Base-by-base conservation (phyloP, 2,329 filamentous ascomycete species). In the Alternaria brassicicola region DNA sequence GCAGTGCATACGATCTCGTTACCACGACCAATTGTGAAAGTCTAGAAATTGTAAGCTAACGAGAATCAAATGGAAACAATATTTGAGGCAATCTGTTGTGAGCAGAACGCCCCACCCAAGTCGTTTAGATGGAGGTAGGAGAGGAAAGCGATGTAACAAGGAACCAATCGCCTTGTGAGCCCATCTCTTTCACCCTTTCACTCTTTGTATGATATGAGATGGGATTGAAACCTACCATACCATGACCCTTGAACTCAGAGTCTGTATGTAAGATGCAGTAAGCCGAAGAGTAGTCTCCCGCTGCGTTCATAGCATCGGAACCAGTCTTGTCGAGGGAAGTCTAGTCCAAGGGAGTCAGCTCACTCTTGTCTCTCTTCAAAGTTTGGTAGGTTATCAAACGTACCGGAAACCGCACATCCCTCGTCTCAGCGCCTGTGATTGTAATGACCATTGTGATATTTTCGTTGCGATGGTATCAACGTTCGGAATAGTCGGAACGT, bases 241-340 rank as follows among this genome's bases (percentile, higher is more conserved):
- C 91, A 73, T 95, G 91, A 13, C 91, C 91, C 1, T 84, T 83
- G 72, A 85, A 85, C 10, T 84, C 74, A 0, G 89, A 89, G 75
- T 96, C 89, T 0, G 93, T 97, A 74, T 92, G 82, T 47, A 97
- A 82, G 70, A 97, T 94, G 78, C 92, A 96, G 83, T 97, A 97
- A n/a, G 93, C 93, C 12, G 93, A 85, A 1, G 92, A 96, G 80
- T 97, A 97, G 79, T 97, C 92, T 61, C 92, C 91, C 2, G 93
- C 92, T 3, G 91, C 90, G 75, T 97, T 97, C 93, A 97, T 97
- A 72, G 92, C 93, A 85, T 97, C 93, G 8, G 92, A 96, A 71
- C 93, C 93, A n/a, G 92, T 96, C 82, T 94, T 95, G 80, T 96
- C 92, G 61, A 97, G 87, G 38, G 93, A 97, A n/a, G 93, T 97